Evolutionary conservation across 73 alveolate species (phyloP), one percentile per base, ranked within the genome.

Genomic region (Blepharisma stoltei): DNA sequence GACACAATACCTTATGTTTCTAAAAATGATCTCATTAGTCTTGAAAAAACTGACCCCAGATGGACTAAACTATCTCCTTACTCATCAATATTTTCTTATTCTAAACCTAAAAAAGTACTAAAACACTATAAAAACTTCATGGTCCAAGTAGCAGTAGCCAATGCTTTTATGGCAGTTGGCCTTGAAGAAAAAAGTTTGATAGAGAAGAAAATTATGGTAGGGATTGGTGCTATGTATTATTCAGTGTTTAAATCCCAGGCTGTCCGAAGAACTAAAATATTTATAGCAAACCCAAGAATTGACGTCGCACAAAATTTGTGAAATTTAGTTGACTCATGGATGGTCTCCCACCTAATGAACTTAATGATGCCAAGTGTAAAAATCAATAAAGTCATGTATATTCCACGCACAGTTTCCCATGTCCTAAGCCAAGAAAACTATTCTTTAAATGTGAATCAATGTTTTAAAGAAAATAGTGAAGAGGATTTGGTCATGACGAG

Each of bases 281-380:
- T 60, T 20, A 14, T 14, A 0, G 73, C 73, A 20, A 11, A 60
- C 18, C 73, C 73, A 18, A 60, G 73, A 60, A 14, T 60, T 20
- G 73, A 60, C 14, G 45, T 60, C 38, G 73, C 73, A 25, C 14
- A 14, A 38, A n/a, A 60, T 54, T 71, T 79, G 5, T 79, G 86
- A 76, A 79, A 79, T 67, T 46, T 79, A 54, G 73, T 60, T 11
- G 86, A 79, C 55, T 55, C 48, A 6, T 67, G 71, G 38, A 27
- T 78, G 55, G 54, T 71, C 7, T 55, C 44, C 71, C 37, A 78
- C 32, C 20, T 79, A 3, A 79, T 79, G 73, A 76, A 55, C 55
- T 37, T 79, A 6, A 67, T 79, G 70, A 67, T 73, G 23, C n/a
- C 43, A 45, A 25, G 66, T 2, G 55, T 69, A 44, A n/a, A 44